Percentiles rank a stretch among this genome's conserved stretches.
Evolutionary conservation across 805 yeast species (phyloP).

Genomic region (Candida nanaspora): DNA sequence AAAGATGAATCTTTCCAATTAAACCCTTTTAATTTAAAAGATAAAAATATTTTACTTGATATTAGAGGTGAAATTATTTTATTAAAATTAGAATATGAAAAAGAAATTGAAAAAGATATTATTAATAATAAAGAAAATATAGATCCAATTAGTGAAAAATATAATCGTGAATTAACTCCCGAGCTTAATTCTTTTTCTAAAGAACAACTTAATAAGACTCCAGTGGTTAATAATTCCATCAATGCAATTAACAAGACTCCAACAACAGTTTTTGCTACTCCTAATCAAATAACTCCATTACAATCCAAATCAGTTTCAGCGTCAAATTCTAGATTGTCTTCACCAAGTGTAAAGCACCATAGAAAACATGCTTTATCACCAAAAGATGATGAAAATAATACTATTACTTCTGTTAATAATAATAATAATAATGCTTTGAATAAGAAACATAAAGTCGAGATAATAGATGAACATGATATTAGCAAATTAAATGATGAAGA

Average conservation of each 20-base stretch:
- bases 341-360: too few species aligned
- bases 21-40: conserved; percentile 34
- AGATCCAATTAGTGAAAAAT: neutral
- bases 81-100: conserved; percentile 11
- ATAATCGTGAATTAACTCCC: too few species aligned
- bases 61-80: conserved; percentile 53
- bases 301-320: too few species aligned
- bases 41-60: conserved; percentile 57
- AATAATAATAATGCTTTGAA: too few species aligned
- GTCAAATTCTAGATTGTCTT: too few species aligned
- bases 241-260: neutral
- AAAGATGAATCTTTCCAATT: conserved; percentile 57
- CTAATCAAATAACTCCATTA: neutral
- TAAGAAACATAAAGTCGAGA: conserved; percentile 1
- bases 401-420: too few species aligned
- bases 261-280: neutral
- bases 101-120: conserved; percentile 4
- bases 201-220: neutral
- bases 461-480: too few species aligned
- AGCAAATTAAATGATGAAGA: conserved; percentile 12
- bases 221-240: neutral
- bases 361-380: too few species aligned
- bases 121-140: conserved; percentile 4
- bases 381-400: too few species aligned
- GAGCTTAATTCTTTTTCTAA: neutral